Evolutionary conservation across 2,329 filamentous ascomycete species (phyloP).

Genomic region (Fusarium pseudocircinatum): DNA sequence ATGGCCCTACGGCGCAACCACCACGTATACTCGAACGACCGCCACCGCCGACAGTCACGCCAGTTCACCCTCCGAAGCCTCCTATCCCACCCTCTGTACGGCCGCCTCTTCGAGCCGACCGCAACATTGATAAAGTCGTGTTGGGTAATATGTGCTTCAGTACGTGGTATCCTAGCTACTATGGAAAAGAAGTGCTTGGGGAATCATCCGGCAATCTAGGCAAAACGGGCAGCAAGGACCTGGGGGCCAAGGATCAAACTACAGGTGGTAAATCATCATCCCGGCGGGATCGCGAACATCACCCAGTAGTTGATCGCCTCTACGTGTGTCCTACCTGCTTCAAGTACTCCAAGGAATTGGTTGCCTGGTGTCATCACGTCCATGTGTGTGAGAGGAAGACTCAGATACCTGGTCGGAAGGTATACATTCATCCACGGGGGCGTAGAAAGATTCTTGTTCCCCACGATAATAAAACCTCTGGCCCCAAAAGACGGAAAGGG

Average conservation of each 20-base stretch:
- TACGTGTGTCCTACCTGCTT: conserved; percentile 95
- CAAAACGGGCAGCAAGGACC: conserved; percentile 44
- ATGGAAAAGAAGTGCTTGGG: conserved; percentile 75
- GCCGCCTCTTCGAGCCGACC: conserved; percentile 61
- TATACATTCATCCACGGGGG: conserved; percentile 73
- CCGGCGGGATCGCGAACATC: conserved; percentile 49
- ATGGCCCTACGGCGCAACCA: conserved; percentile 47
- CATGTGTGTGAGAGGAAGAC: conserved; percentile 63
- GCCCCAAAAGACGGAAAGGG: conserved; percentile 51
- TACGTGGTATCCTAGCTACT: conserved; percentile 94
- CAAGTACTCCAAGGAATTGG: conserved; percentile 79
- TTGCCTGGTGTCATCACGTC: conserved; percentile 68
- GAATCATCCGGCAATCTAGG: conserved; percentile 52
- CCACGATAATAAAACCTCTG: conserved; percentile 45
- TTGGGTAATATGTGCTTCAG: conserved; percentile 85
- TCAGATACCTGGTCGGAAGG: conserved; percentile 71
- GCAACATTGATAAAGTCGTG: conserved; percentile 88
- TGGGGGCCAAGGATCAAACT: conserved; percentile 41
- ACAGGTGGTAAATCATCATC: conserved; percentile 42
- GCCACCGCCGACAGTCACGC: conserved; percentile 45
- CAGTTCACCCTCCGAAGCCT: conserved; percentile 50
- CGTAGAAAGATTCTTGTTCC: conserved; percentile 52
- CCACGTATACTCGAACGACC: conserved; percentile 46
- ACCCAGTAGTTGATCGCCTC: conserved; percentile 69
- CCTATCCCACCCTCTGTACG: conserved; percentile 42